Evolutionary conservation across 352 stramenopile species (phyloP), one percentile per base, ranked within the genome.

Genomic region (Globisporangium paddicum): DNA sequence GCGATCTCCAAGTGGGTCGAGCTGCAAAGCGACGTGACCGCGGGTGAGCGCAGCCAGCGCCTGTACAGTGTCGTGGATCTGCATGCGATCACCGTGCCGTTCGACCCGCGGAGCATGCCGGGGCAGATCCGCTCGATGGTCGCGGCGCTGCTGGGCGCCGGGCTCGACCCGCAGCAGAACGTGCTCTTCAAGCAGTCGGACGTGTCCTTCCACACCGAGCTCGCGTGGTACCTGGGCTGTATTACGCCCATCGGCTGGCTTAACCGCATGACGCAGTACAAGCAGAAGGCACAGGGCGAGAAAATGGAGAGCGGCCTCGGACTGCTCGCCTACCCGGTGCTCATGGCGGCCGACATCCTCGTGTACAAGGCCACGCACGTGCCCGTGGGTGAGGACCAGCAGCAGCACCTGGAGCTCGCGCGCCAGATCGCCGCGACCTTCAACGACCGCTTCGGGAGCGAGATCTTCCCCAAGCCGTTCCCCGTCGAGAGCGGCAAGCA

Each of bases 201-300:
- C 58, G 72, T 93, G 59, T 54, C 52, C 0, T 67, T 71, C 9
- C 98, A 99, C 79, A 73, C 97, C 7, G 97, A 99, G 68, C 80
- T 99, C 28, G 79, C 90, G 51, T 99, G 98, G 98, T 77, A 99
- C 23, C 74, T 99, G 47, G 97, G 93, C 61, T 99, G 96, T 72
- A 89, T 98, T 48, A 98, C 96, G 45, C 97, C 97, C 10, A 96
- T 99, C 66, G 96, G 94, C 47, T 98, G 96, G 93, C 75, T 99
- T 38, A 91, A 99, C 67, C 90, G 97, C 59, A 99, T 99, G 97
- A 99, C 98, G 58, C 98, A 99, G 80, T 99, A 98, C 81, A 99
- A 99, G 76, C 96, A 99, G 60, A 99, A 99, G 75, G 72, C 89
- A 18, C 85, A 90, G 48, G 56, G 60, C 14, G 63, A 98, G 90